Evolutionary conservation across 176 grass and related monocot species (phyloP).

Genomic region (Oryza coarctata): DNA sequence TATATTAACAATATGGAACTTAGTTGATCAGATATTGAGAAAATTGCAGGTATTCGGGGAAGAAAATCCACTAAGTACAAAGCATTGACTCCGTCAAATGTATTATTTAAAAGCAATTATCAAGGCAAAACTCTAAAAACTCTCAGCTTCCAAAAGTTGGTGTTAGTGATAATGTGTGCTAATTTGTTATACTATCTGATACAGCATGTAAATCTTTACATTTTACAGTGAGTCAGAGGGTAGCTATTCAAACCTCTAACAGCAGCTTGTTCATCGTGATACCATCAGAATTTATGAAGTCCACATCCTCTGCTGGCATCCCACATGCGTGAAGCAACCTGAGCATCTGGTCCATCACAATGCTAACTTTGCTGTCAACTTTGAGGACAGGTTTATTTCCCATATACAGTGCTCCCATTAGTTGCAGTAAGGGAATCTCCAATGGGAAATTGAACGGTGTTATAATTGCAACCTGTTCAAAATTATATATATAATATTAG

Average conservation of each 20-base stretch:
- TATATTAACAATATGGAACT: slow-evolving; percentile 15
- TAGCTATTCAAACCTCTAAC: slow-evolving; percentile 57
- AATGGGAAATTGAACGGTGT: slow-evolving; percentile 97
- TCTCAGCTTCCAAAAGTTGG: not conserved
- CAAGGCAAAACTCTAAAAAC: not conserved
- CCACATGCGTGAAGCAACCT: slow-evolving; percentile 86
- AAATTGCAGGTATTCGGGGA: not conserved
- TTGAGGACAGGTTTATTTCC: slow-evolving; percentile 96
- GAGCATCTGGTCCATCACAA: slow-evolving; percentile 99
- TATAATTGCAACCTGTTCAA: slow-evolving; percentile 87
- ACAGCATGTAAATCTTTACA: not conserved
- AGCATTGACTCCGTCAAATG: not conserved
- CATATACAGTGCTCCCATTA: slow-evolving; percentile 98
- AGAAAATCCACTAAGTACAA: not conserved
- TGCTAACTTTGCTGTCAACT: slow-evolving; percentile 99
- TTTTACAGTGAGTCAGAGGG: not conserved
- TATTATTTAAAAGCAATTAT: not conserved
- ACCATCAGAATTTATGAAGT: slow-evolving; percentile 98
- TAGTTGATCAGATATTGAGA: not conserved
- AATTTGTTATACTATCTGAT: slow-evolving; percentile 28
- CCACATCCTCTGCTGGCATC: slow-evolving; percentile 77
- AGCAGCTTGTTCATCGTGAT: slow-evolving; percentile 88
- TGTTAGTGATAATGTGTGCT: not conserved
- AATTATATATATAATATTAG: slow-evolving; percentile 26
- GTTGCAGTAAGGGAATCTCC: slow-evolving; percentile 89